Evolutionary conservation across 305 asterid species (phyloP).

Genomic region (Solanum hybrid): DNA sequence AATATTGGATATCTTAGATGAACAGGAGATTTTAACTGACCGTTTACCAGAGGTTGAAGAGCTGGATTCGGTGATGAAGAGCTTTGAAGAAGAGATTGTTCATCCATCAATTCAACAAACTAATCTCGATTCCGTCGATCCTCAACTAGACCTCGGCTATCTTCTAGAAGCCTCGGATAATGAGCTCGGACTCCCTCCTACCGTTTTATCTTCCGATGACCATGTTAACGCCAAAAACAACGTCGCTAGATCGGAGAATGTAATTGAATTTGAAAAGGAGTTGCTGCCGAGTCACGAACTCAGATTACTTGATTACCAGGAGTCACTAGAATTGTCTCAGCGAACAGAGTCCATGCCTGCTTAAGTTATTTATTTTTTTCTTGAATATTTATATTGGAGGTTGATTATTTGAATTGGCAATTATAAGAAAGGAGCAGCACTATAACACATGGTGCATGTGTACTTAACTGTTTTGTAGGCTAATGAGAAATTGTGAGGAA

Average conservation of each 20-base stretch:
- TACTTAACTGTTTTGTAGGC: neutral
- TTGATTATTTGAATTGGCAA: neutral
- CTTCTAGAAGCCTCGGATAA: conserved; percentile 31
- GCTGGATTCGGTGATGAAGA: conserved; percentile 27
- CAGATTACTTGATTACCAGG: neutral
- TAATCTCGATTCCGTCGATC: neutral
- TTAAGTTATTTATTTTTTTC: neutral
- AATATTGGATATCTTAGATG: conserved; percentile 20
- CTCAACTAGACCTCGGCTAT: conserved; percentile 20
- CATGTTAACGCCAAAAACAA: neutral
- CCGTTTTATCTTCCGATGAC: neutral
- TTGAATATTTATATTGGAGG: no score
- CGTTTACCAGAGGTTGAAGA: conserved; percentile 19
- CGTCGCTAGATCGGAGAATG: conserved; percentile 1
- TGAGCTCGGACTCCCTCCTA: conserved; percentile 31
- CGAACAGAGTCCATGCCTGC: neutral
- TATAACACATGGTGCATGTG: neutral
- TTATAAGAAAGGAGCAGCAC: neutral
- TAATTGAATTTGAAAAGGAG: neutral
- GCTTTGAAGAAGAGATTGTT: conserved; percentile 31
- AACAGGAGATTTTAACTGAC: conserved; percentile 6
- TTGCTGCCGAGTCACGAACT: conserved; percentile 7
- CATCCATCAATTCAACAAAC: neutral
- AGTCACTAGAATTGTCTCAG: neutral
- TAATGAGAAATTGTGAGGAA: neutral